These are phyloP conservation scores for Protea cynaroides DNA, from an alignment of 164 flowering plant species.

Conservation along the genomic window DNA sequence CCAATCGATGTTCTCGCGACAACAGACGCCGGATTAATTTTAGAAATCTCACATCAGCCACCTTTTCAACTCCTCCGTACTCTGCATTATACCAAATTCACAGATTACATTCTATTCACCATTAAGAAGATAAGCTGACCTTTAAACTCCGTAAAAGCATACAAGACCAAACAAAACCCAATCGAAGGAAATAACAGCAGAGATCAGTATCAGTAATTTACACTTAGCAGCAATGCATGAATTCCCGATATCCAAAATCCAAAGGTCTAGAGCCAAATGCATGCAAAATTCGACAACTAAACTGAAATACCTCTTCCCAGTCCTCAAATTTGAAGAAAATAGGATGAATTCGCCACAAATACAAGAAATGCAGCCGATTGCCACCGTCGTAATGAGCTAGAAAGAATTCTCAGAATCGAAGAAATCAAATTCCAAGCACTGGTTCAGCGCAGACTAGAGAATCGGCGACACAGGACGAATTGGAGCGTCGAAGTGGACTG, in stretches of 20 bases:
- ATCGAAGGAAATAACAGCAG: background rate
- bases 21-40: no score
- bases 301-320: background rate
- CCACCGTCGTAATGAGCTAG: background rate
- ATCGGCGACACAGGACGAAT: slow-evolving; percentile 3
- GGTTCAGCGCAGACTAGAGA: background rate
- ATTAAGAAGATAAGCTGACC: background rate
- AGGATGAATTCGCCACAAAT: background rate
- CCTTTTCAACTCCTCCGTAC: background rate
- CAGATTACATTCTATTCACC: slow-evolving; percentile 5
- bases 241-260: background rate
- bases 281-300: background rate
- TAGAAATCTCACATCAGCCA: no score
- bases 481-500: background rate
- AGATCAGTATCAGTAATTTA: background rate
- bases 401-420: background rate
- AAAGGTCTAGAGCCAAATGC: background rate
- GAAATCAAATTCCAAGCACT: background rate
- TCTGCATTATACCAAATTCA: background rate
- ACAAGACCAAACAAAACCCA: background rate
- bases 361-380: slow-evolving; percentile 3
- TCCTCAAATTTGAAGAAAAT: background rate
- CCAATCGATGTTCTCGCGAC: background rate
- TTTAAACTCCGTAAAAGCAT: background rate
- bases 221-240: background rate